phyloP scores from a whole-genome alignment of 495 filamentous ascomycete genomes.

The Penicillium cataractarum region DNA sequence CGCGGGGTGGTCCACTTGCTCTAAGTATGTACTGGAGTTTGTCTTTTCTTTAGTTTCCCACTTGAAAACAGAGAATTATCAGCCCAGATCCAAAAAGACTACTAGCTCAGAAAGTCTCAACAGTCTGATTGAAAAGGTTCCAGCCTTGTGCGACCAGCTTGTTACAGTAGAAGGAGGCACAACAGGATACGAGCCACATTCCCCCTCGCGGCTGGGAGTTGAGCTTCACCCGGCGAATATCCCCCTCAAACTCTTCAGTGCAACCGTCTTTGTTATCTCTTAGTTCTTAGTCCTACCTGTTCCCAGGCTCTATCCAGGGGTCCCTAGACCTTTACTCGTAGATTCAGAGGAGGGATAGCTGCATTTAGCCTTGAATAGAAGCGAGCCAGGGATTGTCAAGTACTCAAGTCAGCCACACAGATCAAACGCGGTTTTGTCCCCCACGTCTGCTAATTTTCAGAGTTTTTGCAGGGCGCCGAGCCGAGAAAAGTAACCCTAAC shows the following conservation, averaged over 20 bases:
- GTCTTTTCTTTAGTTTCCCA: too few species aligned
- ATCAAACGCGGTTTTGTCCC: not conserved
- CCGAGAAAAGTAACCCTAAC: not conserved
- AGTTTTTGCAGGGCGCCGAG: not conserved
- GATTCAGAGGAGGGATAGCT: not conserved
- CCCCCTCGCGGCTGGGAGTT: not conserved
- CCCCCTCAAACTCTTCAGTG: not conserved
- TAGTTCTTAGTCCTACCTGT: not conserved
- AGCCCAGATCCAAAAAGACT: not conserved
- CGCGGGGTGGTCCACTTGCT: not conserved
- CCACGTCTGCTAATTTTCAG: not conserved
- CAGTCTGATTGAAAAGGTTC: not conserved
- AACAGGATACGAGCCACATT: conserved; percentile 1
- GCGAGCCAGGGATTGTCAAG: not conserved
- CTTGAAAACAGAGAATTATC: not conserved
- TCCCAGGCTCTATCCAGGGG: not conserved
- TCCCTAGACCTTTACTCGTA: not conserved
- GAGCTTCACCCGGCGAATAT: not conserved
- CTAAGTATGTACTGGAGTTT: too few species aligned
- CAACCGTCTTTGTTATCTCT: not conserved
- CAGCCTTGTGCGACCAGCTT: not conserved
- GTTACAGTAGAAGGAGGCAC: not conserved
- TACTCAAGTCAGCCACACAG: not conserved
- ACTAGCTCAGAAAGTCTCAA: not conserved
- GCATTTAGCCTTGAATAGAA: not conserved